A percentile compares a stretch with the other conserved stretches of the same genome.
phyloP scores from a whole-genome alignment of 129 eudicot genomes.

The Gnaphalium uliginosum region DNA sequence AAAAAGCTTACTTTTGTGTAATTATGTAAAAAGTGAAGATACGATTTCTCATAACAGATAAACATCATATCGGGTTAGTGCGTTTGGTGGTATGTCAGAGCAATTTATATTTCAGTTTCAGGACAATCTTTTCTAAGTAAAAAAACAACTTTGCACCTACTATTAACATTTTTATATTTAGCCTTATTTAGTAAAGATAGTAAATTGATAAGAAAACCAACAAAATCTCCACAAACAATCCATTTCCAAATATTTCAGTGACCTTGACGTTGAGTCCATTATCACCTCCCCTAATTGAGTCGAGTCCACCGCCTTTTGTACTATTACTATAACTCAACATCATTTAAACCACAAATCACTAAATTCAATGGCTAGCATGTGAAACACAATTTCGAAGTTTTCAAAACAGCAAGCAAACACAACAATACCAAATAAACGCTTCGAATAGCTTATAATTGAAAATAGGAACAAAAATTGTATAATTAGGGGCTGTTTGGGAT shows the following conservation, averaged over 20 bases:
- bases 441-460: not conserved
- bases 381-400: not conserved
- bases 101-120: not conserved
- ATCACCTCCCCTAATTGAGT: not conserved
- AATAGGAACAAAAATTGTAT: not conserved
- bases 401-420: not conserved
- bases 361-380: not conserved
- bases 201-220: not conserved
- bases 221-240: not conserved
- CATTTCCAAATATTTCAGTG: not conserved
- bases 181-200: not conserved
- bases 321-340: not conserved
- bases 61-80: not conserved
- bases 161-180: not conserved
- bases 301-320: not conserved
- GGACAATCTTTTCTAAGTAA: not conserved
- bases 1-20: not conserved
- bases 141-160: not conserved
- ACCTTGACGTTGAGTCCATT: not conserved
- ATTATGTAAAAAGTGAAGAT: not conserved
- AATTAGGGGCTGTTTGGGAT: not conserved
- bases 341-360: no score
- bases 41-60: conserved; percentile 4
- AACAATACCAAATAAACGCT: not conserved
- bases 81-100: conserved; percentile 15